Percentiles rank a stretch among this genome's conserved stretches.
These are phyloP conservation scores for Pseudogymnoascus verrucosus DNA, from an alignment of 2,329 filamentous ascomycete species.

Conservation along the genomic window DNA sequence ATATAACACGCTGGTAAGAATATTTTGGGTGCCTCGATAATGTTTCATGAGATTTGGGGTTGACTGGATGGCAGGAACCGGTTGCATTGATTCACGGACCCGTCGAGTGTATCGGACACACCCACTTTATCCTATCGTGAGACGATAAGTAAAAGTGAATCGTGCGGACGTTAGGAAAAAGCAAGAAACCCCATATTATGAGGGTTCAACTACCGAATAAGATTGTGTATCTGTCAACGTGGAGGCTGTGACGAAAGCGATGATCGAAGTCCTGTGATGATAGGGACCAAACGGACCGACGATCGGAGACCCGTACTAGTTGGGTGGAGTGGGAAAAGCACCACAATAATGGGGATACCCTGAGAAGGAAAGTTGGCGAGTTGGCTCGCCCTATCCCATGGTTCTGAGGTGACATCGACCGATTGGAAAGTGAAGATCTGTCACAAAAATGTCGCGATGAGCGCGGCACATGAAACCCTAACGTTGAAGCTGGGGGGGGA, in stretches of 20 bases:
- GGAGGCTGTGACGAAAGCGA: slow-evolving; percentile 1
- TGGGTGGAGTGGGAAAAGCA: background rate
- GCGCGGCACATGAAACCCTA: slow-evolving; percentile 5
- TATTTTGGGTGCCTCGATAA: background rate
- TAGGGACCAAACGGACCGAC: slow-evolving; percentile 4
- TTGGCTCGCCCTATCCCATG: background rate
- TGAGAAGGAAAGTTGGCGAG: background rate
- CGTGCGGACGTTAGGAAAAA: background rate
- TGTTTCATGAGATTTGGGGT: background rate
- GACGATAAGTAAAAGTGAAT: slow-evolving; percentile 1
- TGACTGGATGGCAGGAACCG: background rate
- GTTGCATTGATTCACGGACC: background rate
- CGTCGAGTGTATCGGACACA: background rate
- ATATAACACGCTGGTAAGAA: slow-evolving; percentile 2
- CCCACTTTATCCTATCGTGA: slow-evolving; percentile 1
- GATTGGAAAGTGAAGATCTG: background rate
- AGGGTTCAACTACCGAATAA: slow-evolving; percentile 4
- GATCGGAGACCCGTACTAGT: background rate
- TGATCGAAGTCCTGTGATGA: background rate
- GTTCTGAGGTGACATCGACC: slow-evolving; percentile 1
- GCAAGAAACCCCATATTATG: background rate
- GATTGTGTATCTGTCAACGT: slow-evolving; percentile 6
- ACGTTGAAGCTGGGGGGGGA: background rate
- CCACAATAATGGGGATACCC: slow-evolving; percentile 4
- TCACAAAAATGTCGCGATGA: slow-evolving; percentile 5